Evolutionary conservation across 164 flowering plant genomes (phyloP).

Genomic region (Nymphaea colorata): DNA sequence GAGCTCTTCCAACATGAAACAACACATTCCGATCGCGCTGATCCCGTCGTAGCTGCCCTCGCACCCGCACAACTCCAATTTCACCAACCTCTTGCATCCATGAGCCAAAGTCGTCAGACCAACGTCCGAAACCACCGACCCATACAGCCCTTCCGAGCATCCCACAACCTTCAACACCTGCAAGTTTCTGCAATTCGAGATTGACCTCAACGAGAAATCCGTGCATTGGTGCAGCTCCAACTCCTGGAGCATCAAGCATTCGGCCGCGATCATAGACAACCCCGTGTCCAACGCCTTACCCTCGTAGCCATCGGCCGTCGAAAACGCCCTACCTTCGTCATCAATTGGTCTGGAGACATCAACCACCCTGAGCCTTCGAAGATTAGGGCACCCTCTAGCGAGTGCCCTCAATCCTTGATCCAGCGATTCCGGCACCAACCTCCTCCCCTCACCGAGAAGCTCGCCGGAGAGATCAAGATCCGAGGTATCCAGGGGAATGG

Average conservation of each 20-base stretch:
- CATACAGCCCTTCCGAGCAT: slow-evolving; percentile 46
- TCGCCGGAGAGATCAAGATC: slow-evolving; percentile 7
- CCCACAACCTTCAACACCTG: slow-evolving; percentile 71
- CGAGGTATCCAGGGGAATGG: slow-evolving; percentile 27
- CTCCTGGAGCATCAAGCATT: slow-evolving; percentile 68
- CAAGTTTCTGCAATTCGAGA: slow-evolving; percentile 57
- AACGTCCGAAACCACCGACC: slow-evolving; percentile 54
- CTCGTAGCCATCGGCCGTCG: neutral
- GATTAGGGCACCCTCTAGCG: slow-evolving; percentile 59
- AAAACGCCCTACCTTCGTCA: neutral
- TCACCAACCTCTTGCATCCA: slow-evolving; percentile 76
- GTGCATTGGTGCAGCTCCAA: slow-evolving; percentile 70
- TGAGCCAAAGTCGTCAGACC: slow-evolving; percentile 88
- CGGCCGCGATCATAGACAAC: slow-evolving; percentile 50
- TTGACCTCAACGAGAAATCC: slow-evolving; percentile 51
- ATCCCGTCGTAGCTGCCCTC: slow-evolving; percentile 96
- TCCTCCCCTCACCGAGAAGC: slow-evolving; percentile 18
- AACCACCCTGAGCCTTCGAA: slow-evolving; percentile 48
- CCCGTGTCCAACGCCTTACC: slow-evolving; percentile 42
- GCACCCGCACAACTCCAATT: slow-evolving; percentile 81
- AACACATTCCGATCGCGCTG: slow-evolving; percentile 81
- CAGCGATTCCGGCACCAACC: slow-evolving; percentile 22
- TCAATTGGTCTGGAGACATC: slow-evolving; percentile 2
- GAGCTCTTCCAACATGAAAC: slow-evolving; percentile 84
- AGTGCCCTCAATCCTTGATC: slow-evolving; percentile 49